Base-by-base conservation (phyloP, 306 rosid genomes). In the Echinosophora koreensis region DNA sequence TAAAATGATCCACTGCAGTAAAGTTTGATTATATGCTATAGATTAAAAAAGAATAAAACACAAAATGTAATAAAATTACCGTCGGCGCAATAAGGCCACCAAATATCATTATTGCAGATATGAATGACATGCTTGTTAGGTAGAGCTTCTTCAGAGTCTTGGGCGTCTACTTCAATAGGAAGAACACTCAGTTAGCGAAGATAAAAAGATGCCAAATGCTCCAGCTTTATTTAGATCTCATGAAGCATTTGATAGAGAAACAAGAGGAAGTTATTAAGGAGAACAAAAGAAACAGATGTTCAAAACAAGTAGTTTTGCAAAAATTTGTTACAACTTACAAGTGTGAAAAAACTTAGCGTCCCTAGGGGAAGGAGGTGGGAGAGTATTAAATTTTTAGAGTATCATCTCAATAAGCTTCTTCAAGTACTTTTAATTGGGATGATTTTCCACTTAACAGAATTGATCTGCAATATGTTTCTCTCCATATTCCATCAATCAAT, bases 11-110 rank as follows among this genome's bases (percentile, higher is more conserved):
- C 16, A 71, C 9, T 52, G 4, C 68, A 13, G 22, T 56, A 34
- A 59, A 46, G 11, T 68, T 54, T 62, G 69, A 62, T 54, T 68
- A 11, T 46, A 58, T 44, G 44, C 38, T 3, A 56, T 44, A 44
- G 68, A 73, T 44, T 34, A 54, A 42, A 78, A 69, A 14, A 14
- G 22, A 42, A 51, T 4, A 13, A 58, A 74, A 47, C 8, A 44
- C 32, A 54, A 3, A 8, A 49, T n/a, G 51, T 4, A 65, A 79
- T 18, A 64, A 73, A 78, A 88, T 89, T 90, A 95, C 98, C 57
- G 91, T 88, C 2, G 98, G 98, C 64, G 97, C 97, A 78, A 95
- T 86, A 63, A 95, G 84, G 72, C 97, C 97, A 32, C 98, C 98
- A 69, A 95, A 95, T 46, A 89, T 81, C 79, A 95, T 90, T 84